Conservation (phyloP, 2,329 filamentous ascomycete genomes). For the Pyrenochaeta sp. region DNA sequence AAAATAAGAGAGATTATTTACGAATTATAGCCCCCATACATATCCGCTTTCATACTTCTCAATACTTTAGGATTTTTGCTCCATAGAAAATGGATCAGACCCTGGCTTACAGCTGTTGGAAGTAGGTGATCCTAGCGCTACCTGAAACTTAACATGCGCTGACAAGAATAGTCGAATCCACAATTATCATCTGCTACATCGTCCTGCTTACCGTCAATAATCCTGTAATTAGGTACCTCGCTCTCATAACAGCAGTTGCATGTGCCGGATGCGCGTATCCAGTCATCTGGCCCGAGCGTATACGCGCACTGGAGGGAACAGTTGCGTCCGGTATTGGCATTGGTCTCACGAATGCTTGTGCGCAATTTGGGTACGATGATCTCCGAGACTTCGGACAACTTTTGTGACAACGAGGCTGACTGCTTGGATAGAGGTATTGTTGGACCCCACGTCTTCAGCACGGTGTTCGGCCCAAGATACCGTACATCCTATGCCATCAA, state of each 20-base stretch:
- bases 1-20: neutral
- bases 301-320: constrained; percentile 26
- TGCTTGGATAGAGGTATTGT: constrained; percentile 18
- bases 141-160: neutral
- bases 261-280: constrained; percentile 29
- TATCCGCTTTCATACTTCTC: constrained; percentile 25
- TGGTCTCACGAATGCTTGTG: constrained; percentile 29
- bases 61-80: constrained; percentile 26
- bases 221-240: constrained; percentile 25
- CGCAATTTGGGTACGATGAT: constrained; percentile 24
- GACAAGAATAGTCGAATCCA: constrained; percentile 14
- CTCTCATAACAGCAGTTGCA: constrained; percentile 23
- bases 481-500: constrained; percentile 26
- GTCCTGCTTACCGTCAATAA: constrained; percentile 25
- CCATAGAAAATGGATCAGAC: constrained; percentile 28
- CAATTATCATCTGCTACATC: constrained; percentile 26
- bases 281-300: constrained; percentile 29
- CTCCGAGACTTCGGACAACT: neutral
- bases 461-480: constrained; percentile 28
- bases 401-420: constrained; percentile 2
- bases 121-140: constrained; percentile 8
- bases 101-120: constrained; percentile 24
- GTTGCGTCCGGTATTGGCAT: constrained; percentile 29
- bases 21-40: constrained; percentile 20
- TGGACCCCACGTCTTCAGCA: constrained; percentile 28